Percentiles rank a stretch among this genome's conserved stretches.
Evolutionary conservation across 2,329 filamentous ascomycete genomes (phyloP).

Genomic region (Colletotrichum paranaense): DNA sequence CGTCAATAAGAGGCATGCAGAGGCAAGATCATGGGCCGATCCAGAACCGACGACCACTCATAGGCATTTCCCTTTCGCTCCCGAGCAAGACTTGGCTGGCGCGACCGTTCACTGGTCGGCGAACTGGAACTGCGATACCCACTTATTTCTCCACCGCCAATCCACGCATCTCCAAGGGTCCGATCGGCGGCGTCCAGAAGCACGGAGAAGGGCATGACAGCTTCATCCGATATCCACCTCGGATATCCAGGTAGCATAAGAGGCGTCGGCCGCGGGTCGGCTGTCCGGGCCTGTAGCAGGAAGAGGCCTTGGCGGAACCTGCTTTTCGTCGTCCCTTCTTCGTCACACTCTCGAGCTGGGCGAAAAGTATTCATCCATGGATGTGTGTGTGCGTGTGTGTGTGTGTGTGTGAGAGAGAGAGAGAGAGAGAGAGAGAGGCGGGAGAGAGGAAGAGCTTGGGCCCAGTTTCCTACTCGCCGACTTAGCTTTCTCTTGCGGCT

Average conservation of each 20-base stretch:
- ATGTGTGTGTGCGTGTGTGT: background rate
- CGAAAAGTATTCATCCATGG: background rate
- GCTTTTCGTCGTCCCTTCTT: background rate
- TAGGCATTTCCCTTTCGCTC: background rate
- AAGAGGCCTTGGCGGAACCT: background rate
- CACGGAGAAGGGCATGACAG: background rate
- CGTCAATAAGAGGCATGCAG: slow-evolving; percentile 10
- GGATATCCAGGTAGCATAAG: background rate
- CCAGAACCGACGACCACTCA: slow-evolving; percentile 4
- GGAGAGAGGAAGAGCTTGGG: background rate
- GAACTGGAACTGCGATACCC: background rate
- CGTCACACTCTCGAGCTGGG: background rate
- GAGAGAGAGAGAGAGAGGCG: too few relatives aligned
- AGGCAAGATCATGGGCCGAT: slow-evolving; percentile 13
- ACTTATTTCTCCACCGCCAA: slow-evolving; percentile 14
- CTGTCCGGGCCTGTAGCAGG: background rate
- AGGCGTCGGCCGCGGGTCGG: slow-evolving; percentile 20
- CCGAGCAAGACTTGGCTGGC: background rate
- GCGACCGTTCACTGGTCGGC: slow-evolving; percentile 7
- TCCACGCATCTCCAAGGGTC: slow-evolving; percentile 16
- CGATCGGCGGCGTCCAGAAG: slow-evolving; percentile 29
- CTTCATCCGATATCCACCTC: slow-evolving; percentile 4
- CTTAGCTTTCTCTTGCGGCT: background rate
- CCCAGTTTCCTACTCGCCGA: background rate
- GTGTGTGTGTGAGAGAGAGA: too few relatives aligned